Evolutionary conservation across 2,329 filamentous ascomycete species (phyloP).

Genomic region (Penicillium psychrosexuale): DNA sequence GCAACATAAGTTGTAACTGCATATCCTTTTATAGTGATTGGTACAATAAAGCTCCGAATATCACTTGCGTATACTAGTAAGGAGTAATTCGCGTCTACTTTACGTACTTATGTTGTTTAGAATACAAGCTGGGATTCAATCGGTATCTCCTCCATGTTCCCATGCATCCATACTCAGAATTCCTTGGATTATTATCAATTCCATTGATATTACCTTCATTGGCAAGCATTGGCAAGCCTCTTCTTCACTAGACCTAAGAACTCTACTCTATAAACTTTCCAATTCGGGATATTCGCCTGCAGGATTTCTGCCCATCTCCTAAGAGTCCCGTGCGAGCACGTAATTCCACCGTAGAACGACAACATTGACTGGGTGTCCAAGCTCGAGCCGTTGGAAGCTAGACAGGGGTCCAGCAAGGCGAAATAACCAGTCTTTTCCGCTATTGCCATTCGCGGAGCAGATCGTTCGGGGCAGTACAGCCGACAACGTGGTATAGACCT

Average conservation of each 20-base stretch:
- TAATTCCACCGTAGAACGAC: slow-evolving; percentile 26
- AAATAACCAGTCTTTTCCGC: neutral
- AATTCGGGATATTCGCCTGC: neutral
- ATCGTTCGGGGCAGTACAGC: neutral
- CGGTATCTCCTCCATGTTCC: neutral
- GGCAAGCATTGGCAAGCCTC: neutral
- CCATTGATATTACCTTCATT: neutral
- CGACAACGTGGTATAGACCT: slow-evolving; percentile 1
- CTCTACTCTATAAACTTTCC: neutral
- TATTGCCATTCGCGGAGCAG: slow-evolving; percentile 16
- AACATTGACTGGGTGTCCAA: slow-evolving; percentile 19
- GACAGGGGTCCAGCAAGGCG: neutral
- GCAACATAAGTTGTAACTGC: too few relatives aligned
- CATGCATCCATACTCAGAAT: neutral
- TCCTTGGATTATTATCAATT: neutral
- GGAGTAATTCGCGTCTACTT: neutral
- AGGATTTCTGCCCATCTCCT: neutral
- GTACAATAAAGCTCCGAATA: neutral
- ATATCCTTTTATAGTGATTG: neutral
- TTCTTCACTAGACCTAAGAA: neutral
- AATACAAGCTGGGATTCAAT: neutral
- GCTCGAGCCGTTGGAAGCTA: neutral
- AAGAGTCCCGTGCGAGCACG: slow-evolving; percentile 31
- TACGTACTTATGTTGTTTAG: neutral
- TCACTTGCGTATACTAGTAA: too few relatives aligned